Percentiles rank a stretch among this genome's conserved stretches.
These are phyloP conservation scores for Raddia distichophylla DNA, from an alignment of 176 grass and related monocot species.

Conservation along the genomic window DNA sequence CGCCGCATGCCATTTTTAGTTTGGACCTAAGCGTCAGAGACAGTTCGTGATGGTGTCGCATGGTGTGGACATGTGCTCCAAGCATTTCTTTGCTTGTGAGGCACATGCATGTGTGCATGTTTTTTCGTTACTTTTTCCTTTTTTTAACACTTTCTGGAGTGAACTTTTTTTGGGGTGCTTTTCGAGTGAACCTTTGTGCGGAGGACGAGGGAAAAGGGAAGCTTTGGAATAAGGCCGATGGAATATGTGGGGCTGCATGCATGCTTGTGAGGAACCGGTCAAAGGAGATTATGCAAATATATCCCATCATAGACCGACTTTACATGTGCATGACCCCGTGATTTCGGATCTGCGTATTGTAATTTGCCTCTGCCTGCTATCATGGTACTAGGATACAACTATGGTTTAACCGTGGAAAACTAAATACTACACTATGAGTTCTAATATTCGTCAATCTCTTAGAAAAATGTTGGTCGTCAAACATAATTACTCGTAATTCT, in stretches of 20 bases:
- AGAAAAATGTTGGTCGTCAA: no score
- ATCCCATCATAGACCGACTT: background rate
- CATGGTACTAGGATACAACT: background rate
- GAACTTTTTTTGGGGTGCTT: background rate
- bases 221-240: background rate
- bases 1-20: rapidly evolving
- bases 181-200: background rate
- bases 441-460: no score
- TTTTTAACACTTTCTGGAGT: background rate
- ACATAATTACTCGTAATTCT: no score
- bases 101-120: background rate
- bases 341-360: background rate
- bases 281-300: background rate
- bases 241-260: background rate
- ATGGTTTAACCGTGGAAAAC: background rate
- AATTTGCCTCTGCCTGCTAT: background rate
- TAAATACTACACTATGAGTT: no score
- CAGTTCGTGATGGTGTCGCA: rapidly evolving
- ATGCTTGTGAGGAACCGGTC: background rate
- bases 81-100: background rate
- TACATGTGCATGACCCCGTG: background rate
- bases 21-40: no score
- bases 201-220: constrained; percentile 1
- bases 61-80: background rate
- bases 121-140: background rate